Base-by-base conservation (phyloP, 2,329 filamentous ascomycete genomes). In the Chrysoporthe deuterocubensis region DNA sequence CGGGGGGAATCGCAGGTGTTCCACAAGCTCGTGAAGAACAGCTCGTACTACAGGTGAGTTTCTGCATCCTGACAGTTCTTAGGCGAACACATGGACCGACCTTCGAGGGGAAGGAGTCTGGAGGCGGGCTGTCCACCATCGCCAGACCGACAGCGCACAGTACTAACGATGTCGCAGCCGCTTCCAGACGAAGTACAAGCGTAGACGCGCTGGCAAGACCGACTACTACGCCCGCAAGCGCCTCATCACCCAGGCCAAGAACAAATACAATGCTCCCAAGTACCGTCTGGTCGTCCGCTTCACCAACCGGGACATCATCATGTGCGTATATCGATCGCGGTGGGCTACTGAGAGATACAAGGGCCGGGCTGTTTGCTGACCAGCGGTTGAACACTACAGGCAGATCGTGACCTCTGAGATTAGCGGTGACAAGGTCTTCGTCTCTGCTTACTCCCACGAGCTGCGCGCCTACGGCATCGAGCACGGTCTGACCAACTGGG, bases 261-360 rank as follows among this genome's bases (percentile, higher is more conserved):
- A 99, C 93, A 99, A 99, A 92, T 99, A 98, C 92, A 97, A 97
- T 87, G 92, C 96, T 73, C 96, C 96, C 85, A 99, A 99, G 90
- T 98, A 99, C 92, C 93, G 96, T 81, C 92, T 99, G 80, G 96
- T 99, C 75, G 93, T 99, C 82, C 96, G 96, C 83, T 97, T 97
- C 92, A 96, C 93, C 89, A 97, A 98, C 92, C 93, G 94, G 85
- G 95, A 99, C 89, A 70, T 70, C 68, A 62, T 70, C 68, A 62
- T 70, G 68, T 70, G 56, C 63, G 68, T 70, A 65, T 60, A 58
- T 46, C 37, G 18, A 37, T 26, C 9, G 50, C 54, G 34, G 61
- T 11, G 21, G 9, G 26, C 46, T 9, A n/a, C 16, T 42, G 4
- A 50, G n/a, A 9, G 11, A 21, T 7, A 3, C 26, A 13, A 13